Conservation (phyloP, 306 rosid species). For the Leucaena leucocephala region DNA sequence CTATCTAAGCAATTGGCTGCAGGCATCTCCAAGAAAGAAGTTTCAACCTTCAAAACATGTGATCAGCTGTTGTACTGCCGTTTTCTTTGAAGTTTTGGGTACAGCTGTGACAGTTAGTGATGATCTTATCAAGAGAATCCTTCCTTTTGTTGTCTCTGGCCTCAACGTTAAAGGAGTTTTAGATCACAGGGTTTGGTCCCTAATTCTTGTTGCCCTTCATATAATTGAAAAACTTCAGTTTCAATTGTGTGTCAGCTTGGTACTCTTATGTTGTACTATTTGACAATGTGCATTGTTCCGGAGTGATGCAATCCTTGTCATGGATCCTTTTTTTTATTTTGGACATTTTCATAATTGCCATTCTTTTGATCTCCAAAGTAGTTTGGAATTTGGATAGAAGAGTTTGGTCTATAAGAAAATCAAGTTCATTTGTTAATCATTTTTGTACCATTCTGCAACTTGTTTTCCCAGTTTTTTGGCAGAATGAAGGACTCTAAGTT, state of each 20-base stretch:
- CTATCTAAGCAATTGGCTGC: slow-evolving; percentile 30
- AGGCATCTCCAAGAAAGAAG: slow-evolving; percentile 81
- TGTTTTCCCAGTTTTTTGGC: neutral
- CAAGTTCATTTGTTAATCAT: neutral
- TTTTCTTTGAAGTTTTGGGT: slow-evolving; percentile 82
- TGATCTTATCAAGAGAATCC: slow-evolving; percentile 70
- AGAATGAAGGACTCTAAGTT: neutral
- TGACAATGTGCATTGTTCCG: neutral
- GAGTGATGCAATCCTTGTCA: neutral
- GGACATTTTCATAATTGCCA: neutral
- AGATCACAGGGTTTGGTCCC: slow-evolving; percentile 76
- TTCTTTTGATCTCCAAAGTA: neutral
- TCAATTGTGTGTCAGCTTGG: neutral
- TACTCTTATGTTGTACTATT: neutral
- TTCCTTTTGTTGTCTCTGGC: slow-evolving; percentile 74
- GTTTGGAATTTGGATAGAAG: neutral
- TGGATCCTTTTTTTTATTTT: neutral
- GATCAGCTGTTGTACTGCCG: slow-evolving; percentile 84
- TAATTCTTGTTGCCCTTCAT: slow-evolving; percentile 18
- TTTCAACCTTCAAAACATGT: slow-evolving; percentile 63
- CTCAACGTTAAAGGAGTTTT: slow-evolving; percentile 60
- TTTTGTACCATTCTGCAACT: neutral
- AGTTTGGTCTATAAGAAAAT: neutral
- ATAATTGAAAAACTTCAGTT: neutral
- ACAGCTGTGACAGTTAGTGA: slow-evolving; percentile 54